Conservation (phyloP, 1,284 basidiomycete species). For the Hemileia vastatrix region DNA sequence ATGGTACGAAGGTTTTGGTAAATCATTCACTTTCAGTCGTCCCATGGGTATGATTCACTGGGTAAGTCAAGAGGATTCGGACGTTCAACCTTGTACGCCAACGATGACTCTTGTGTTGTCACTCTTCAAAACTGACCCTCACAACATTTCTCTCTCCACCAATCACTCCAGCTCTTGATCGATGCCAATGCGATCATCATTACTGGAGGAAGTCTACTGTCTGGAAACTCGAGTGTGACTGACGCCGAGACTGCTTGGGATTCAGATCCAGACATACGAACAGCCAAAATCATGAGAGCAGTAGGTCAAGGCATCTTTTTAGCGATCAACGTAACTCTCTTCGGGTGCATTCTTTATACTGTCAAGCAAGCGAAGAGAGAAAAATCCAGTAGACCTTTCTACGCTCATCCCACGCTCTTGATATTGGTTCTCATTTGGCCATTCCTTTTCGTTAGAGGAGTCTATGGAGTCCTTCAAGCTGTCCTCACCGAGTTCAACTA, state of each 20-base stretch:
- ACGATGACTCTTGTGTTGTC: not conserved
- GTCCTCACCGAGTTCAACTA: constrained; percentile 24
- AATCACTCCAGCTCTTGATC: constrained; percentile 14
- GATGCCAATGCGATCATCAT: constrained; percentile 28
- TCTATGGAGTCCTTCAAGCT: constrained; percentile 27
- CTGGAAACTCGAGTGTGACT: not conserved
- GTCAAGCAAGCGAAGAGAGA: constrained; percentile 22
- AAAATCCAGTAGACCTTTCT: constrained; percentile 14
- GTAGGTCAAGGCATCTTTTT: constrained; percentile 25
- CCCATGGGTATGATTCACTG: not conserved
- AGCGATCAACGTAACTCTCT: constrained; percentile 18
- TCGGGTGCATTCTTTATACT: constrained; percentile 22
- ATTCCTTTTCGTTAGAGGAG: constrained; percentile 26
- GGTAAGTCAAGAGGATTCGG: not conserved
- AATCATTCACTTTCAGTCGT: not conserved
- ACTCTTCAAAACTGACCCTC: not conserved
- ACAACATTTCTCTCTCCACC: not conserved
- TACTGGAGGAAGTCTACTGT: constrained; percentile 24
- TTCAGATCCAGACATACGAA: not conserved
- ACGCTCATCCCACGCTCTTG: constrained; percentile 20
- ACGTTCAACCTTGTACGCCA: not conserved
- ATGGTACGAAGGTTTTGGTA: not conserved
- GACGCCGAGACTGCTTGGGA: not conserved
- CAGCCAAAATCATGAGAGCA: constrained; percentile 16
- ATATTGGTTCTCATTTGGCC: constrained; percentile 29